A percentile compares a stretch with the other conserved stretches of the same genome.
Evolutionary conservation across 139 green algal species (phyloP).

Genomic region (Chlorella vulgaris): DNA sequence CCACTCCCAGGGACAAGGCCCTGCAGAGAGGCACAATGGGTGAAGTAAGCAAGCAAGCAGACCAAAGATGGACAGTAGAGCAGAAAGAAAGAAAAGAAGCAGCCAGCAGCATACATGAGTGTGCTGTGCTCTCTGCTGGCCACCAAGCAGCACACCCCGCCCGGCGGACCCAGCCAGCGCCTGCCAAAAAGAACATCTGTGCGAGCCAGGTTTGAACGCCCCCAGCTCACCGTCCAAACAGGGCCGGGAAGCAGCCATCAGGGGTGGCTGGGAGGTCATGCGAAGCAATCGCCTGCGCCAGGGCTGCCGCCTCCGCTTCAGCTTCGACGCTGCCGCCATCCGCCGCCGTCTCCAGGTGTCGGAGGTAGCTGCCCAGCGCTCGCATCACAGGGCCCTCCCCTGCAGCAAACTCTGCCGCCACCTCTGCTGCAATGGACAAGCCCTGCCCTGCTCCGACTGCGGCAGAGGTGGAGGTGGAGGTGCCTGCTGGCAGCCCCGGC

Average conservation of each 20-base stretch:
- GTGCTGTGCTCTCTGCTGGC: too few relatives aligned
- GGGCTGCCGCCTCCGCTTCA: background rate
- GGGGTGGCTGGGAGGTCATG: conserved; percentile 42
- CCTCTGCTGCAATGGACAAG: background rate
- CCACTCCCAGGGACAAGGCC: conserved; percentile 56
- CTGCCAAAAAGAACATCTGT: too few relatives aligned
- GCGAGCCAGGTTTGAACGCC: too few relatives aligned
- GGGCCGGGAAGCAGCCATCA: conserved; percentile 63
- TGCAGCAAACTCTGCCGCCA: conserved; percentile 14
- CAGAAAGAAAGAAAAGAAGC: background rate
- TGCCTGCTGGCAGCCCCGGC: too few relatives aligned
- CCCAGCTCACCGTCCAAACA: conserved; percentile 50
- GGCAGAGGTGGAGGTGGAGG: too few relatives aligned
- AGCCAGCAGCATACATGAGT: background rate
- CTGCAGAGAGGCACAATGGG: too few relatives aligned
- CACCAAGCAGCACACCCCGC: too few relatives aligned
- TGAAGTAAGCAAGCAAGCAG: background rate
- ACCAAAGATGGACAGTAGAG: background rate
- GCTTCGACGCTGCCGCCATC: background rate
- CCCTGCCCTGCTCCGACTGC: background rate
- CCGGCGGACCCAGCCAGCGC: too few relatives aligned
- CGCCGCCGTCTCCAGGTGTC: conserved; percentile 11
- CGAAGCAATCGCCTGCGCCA: conserved; percentile 14
- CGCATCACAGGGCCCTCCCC: conserved; percentile 33
- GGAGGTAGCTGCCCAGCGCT: conserved; percentile 20